A percentile compares a stretch with the other conserved stretches of the same genome.
Evolutionary conservation across 2,329 filamentous ascomycete species (phyloP).

Genomic region (Fonsecaea multimorphosa): DNA sequence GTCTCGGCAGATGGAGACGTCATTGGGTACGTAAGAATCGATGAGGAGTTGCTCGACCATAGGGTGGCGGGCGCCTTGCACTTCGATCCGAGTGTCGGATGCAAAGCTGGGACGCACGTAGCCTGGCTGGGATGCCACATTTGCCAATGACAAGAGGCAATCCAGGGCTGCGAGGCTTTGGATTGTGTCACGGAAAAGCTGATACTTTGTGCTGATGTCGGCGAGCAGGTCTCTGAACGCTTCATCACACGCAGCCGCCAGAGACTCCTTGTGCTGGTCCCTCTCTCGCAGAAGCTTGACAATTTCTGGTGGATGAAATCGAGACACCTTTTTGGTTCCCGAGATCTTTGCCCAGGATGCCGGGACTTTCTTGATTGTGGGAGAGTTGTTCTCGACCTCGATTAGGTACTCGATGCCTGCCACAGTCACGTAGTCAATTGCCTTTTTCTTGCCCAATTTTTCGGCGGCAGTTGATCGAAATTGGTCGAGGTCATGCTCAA

Average conservation of each 20-base stretch:
- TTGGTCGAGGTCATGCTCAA: conserved; percentile 84
- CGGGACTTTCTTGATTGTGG: conserved; percentile 81
- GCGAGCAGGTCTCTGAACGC: conserved; percentile 76
- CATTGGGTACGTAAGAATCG: conserved; percentile 89
- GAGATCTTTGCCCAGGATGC: conserved; percentile 95
- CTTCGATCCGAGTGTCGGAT: conserved; percentile 69
- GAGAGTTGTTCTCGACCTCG: conserved; percentile 76
- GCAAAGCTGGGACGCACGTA: conserved; percentile 80
- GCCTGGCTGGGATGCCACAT: conserved; percentile 82
- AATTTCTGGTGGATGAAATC: conserved; percentile 94
- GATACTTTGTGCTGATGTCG: conserved; percentile 82
- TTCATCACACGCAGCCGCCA: conserved; percentile 86
- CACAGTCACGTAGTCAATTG: conserved; percentile 79
- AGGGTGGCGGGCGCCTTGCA: conserved; percentile 81
- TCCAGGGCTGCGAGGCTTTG: conserved; percentile 85
- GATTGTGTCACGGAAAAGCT: conserved; percentile 85
- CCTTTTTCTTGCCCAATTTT: conserved; percentile 71
- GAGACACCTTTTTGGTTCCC: conserved; percentile 87
- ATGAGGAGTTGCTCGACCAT: conserved; percentile 93
- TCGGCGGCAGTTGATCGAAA: conserved; percentile 74
- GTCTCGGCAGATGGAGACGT: conserved; percentile 72
- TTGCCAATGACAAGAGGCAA: conserved; percentile 84
- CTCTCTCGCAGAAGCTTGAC: conserved; percentile 81
- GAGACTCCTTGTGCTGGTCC: conserved; percentile 91
- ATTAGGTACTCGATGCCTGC: conserved; percentile 93